phyloP scores from a whole-genome alignment of 768 basidiomycete genomes.

The Omphalotus guepiniiformis region DNA sequence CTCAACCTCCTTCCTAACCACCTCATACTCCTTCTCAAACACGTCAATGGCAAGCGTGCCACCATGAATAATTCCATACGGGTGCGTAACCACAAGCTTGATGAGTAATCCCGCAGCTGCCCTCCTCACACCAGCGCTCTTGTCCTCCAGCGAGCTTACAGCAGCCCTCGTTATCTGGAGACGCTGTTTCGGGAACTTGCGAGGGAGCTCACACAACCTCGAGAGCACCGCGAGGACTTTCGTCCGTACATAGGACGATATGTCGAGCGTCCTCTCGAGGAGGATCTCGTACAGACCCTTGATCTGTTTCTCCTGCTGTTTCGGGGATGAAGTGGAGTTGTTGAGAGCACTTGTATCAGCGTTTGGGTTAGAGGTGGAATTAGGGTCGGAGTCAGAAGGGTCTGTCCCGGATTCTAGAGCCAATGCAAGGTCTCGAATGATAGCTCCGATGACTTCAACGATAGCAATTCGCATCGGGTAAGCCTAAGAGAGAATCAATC shows the following conservation, averaged over 20 bases:
- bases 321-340: too few species aligned
- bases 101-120: slow-evolving; percentile 72
- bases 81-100: slow-evolving; percentile 80
- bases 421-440: slow-evolving; percentile 76
- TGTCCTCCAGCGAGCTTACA: slow-evolving; percentile 81
- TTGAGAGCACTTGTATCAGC: too few species aligned
- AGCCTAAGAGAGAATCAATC: slow-evolving; percentile 44
- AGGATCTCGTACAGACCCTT: slow-evolving; percentile 78
- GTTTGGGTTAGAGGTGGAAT: too few species aligned
- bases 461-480: slow-evolving; percentile 96
- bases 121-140: slow-evolving; percentile 84
- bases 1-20: slow-evolving; percentile 57
- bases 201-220: slow-evolving; percentile 65
- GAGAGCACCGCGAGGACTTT: slow-evolving; percentile 79
- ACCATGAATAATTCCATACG: slow-evolving; percentile 81
- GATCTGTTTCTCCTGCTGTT: slow-evolving; percentile 67
- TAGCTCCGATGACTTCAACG: slow-evolving; percentile 81
- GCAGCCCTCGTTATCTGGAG: slow-evolving; percentile 73
- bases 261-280: slow-evolving; percentile 82
- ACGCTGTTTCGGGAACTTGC: slow-evolving; percentile 86
- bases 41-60: slow-evolving; percentile 68
- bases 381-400: too few species aligned
- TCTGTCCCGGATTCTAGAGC: slow-evolving; percentile 44
- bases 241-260: slow-evolving; percentile 85
- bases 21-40: slow-evolving; percentile 72